These are phyloP conservation scores for Endotrypanum monterogeii DNA, from an alignment of 208 protist species.

Conservation along the genomic window DNA sequence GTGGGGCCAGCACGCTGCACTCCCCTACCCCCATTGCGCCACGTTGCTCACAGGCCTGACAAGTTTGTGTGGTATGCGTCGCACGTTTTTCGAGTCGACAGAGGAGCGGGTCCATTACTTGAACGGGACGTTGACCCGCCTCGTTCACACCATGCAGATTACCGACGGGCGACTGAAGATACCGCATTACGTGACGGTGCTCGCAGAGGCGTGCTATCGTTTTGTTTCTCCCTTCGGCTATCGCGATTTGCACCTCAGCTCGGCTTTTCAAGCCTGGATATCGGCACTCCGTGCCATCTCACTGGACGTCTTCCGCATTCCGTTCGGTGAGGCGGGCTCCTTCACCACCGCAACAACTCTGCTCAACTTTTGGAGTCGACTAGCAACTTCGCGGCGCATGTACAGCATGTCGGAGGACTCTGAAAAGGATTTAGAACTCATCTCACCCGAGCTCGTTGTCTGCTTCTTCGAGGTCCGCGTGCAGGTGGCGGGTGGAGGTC, in stretches of 20 bases:
- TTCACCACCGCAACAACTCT: conserved; percentile 69
- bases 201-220: conserved; percentile 55
- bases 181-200: conserved; percentile 66
- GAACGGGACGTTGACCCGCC: conserved; percentile 41
- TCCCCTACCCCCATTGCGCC: conserved; percentile 71
- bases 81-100: conserved; percentile 74
- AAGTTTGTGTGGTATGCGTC: conserved; percentile 74
- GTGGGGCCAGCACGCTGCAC: conserved; percentile 72
- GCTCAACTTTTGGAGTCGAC: conserved; percentile 68
- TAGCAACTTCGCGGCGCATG: conserved; percentile 67
- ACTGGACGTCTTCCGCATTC: conserved; percentile 63
- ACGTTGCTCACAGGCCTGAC: conserved; percentile 61
- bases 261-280: conserved; percentile 51
- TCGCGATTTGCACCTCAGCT: conserved; percentile 60
- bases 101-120: conserved; percentile 74
- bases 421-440: conserved; percentile 49
- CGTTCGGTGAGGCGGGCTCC: conserved; percentile 71
- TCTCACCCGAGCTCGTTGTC: conserved; percentile 43
- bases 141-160: conserved; percentile 39
- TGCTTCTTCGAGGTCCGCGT: conserved; percentile 64
- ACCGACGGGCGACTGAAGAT: conserved; percentile 59
- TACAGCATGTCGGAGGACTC: conserved; percentile 40
- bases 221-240: conserved; percentile 77
- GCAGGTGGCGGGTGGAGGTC: conserved; percentile 10
- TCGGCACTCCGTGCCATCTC: conserved; percentile 43